Percentiles rank a stretch among this genome's conserved stretches.
Evolutionary conservation across 768 basidiomycete species (phyloP).

Genomic region (Gloeopeniophorella convolvens): DNA sequence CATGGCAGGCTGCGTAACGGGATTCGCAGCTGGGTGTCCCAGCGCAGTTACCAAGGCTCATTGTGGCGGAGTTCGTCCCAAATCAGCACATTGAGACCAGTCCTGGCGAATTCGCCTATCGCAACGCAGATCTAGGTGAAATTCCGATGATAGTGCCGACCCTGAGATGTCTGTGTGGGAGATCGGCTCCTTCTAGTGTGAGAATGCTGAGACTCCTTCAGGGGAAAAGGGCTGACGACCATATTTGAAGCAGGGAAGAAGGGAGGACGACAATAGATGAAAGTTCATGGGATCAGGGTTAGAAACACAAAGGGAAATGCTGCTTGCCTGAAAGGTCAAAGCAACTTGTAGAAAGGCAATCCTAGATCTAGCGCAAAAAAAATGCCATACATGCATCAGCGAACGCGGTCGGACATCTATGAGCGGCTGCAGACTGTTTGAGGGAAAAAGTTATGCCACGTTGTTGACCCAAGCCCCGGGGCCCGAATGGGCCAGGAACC

Average conservation of each 20-base stretch:
- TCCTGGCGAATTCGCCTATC: slow-evolving; percentile 13
- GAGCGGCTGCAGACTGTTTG: no score
- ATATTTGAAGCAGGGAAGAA: neutral
- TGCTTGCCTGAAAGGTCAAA: neutral
- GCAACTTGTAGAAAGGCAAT: neutral
- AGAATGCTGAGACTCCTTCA: neutral
- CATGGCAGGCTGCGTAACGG: neutral
- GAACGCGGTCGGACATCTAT: neutral
- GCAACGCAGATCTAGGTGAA: slow-evolving; percentile 4
- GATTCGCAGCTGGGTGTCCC: slow-evolving; percentile 6
- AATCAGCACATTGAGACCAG: slow-evolving; percentile 3
- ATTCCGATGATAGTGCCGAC: slow-evolving; percentile 2
- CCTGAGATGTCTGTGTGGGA: neutral
- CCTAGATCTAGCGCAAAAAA: neutral
- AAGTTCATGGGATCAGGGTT: neutral
- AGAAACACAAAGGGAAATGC: neutral
- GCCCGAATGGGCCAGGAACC: neutral
- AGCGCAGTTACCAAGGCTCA: neutral
- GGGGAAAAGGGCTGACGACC: neutral
- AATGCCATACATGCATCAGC: neutral
- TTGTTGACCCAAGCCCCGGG: neutral
- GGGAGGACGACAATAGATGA: neutral
- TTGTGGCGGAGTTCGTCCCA: slow-evolving; percentile 8
- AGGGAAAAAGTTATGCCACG: neutral
- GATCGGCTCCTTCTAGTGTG: no score